Evolutionary conservation across 306 rosid species (phyloP).

Genomic region (Acacia confusa): DNA sequence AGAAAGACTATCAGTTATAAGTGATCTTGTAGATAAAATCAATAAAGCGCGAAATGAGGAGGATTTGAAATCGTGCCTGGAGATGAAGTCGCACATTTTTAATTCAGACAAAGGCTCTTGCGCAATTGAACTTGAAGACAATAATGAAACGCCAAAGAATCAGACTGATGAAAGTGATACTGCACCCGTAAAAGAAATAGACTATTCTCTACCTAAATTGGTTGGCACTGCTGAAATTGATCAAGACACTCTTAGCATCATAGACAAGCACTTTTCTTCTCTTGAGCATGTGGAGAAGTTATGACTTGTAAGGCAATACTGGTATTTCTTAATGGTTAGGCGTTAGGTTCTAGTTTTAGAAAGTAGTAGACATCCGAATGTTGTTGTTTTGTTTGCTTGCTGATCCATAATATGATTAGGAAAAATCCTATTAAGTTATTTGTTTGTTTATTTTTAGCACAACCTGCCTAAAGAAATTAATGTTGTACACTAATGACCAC

Average conservation of each 20-base stretch:
- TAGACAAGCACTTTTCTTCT: constrained; percentile 69
- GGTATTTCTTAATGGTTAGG: not conserved
- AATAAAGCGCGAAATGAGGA: constrained; percentile 89
- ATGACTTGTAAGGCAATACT: constrained; percentile 60
- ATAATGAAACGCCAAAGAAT: constrained; percentile 33
- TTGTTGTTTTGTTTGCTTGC: constrained; percentile 10
- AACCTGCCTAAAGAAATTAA: not conserved
- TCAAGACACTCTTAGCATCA: constrained; percentile 58
- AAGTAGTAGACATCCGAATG: constrained; percentile 13
- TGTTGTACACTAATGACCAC: not conserved
- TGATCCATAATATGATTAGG: not conserved
- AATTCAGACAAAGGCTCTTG: constrained; percentile 34
- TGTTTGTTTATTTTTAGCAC: not conserved
- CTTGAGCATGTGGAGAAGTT: constrained; percentile 60
- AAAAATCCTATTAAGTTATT: constrained; percentile 14
- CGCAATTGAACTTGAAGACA: constrained; percentile 39
- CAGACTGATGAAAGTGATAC: constrained; percentile 39
- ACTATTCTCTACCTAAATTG: constrained; percentile 49
- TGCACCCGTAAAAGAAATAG: constrained; percentile 42
- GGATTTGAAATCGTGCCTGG: constrained; percentile 76
- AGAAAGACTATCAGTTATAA: constrained; percentile 55
- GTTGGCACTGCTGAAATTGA: constrained; percentile 47
- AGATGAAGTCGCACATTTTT: constrained; percentile 67
- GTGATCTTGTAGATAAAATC: constrained; percentile 75
- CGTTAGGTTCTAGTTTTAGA: constrained; percentile 26